Base-by-base conservation (phyloP, 2,329 filamentous ascomycete species). In the Escovopsis sp. region DNA sequence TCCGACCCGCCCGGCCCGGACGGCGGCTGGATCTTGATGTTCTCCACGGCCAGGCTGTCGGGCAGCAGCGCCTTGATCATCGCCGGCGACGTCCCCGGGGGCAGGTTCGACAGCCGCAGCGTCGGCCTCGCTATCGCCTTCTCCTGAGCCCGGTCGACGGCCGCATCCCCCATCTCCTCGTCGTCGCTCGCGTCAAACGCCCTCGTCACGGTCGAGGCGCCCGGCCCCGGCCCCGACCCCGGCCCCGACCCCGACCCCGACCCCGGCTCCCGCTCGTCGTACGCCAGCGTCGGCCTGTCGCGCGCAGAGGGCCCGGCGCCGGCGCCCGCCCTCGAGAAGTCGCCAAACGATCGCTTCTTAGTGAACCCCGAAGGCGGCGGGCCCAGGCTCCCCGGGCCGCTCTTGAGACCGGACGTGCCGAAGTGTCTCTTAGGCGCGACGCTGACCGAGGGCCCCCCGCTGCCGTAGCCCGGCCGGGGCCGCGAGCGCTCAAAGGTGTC, bases 161-260 rank as follows among this genome's bases (percentile, higher is more conserved):
- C 11, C 11, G 63, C 63, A 8, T 65, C 65, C 20, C 60, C 57
- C 42, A 69, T 66, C 32, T 66, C 62, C 48, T 76, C 72, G 39
- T 76, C 72, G 38, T 75, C 72, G 49, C 71, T 85, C 43, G 80
- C 79, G 44, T 82, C 70, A 51, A 91, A 91, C 25, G 78, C 82
- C 53, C 77, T 76, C 45, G 83, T 72, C 4, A 84, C 48, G 2
- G 78, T 73, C 32, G 73, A 73, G 25, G 73, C 70, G 50, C n/a
- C n/a, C n/a, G 27, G 8, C 8, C 3, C 11, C 27, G 8, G 8
- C n/a, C n/a, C n/a, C n/a, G n/a, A n/a, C n/a, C n/a, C n/a, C n/a
- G n/a, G n/a, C n/a, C n/a, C n/a, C n/a, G n/a, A n/a, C n/a, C n/a
- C n/a, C 25, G 25, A 27, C 9, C 25, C 25, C 25, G 25, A 8